Base-by-base conservation (phyloP, 2,329 filamentous ascomycete genomes). In the Huntiella bhutanensis region DNA sequence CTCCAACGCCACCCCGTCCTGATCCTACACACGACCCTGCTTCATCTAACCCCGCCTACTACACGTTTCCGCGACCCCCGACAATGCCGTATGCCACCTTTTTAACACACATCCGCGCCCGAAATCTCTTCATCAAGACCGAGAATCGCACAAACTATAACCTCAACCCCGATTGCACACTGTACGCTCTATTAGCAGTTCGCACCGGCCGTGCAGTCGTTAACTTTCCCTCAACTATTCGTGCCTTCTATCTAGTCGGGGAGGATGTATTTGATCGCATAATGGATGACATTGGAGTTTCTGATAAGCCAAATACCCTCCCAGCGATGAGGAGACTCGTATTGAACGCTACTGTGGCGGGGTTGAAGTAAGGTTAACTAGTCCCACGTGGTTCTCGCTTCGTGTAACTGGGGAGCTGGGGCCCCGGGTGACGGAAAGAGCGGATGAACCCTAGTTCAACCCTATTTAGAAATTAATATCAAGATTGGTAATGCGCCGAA, bases 141-240 rank as follows among this genome's bases (percentile, higher is more conserved):
- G 43, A 45, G 11, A 49, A 49, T 17, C 33, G 43, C 13, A 35
- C 43, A 4, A 22, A 39, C 11, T 49, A 43, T 13, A 49, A 49
- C 12, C 19, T 34, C 5, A 22, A 42, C 44, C 16, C 36, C 34
- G 33, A 43, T 19, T 46, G 43, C 35, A 37, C 36, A 4, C 35
- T 49, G 16, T 46, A 43, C 32, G 7, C 43, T 12, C 40, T 49
- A 7, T 33, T 46, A 12, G 36, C 39, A n/a, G 37, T 49, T 12
- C 19, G 39, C 5, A 46, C 43, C 3, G 43, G 44, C 10, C 5
- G 39, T 34, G 17, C 33, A 15, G 32, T 49, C 5, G 3, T 28
- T 11, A 13, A 33, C 10, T 46, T 45, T 16, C 41, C 34, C 3
- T 34, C 37, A 16, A 19, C 37, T 5, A 28, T 19, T 11, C 5